phyloP scores from a whole-genome alignment of 2,329 filamentous ascomycete species.

The Xylariaceae sp. region DNA sequence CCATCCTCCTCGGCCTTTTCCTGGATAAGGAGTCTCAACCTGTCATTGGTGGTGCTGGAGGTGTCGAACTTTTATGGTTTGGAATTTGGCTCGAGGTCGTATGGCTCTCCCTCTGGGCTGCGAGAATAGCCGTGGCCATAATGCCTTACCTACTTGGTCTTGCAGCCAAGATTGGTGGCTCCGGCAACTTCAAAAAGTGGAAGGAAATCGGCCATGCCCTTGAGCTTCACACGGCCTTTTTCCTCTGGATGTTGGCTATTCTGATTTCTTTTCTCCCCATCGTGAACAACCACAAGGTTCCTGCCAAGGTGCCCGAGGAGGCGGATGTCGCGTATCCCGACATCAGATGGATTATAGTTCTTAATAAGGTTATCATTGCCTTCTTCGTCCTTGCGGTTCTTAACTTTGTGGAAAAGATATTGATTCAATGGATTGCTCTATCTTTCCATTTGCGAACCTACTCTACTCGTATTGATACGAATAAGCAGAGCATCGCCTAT shows the following conservation, averaged over 20 bases:
- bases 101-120: constrained; percentile 87
- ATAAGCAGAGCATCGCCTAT: constrained; percentile 78
- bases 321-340: constrained; percentile 45
- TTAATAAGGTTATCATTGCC: constrained; percentile 82
- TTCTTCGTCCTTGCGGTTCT: constrained; percentile 75
- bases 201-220: constrained; percentile 80
- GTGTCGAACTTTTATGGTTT: constrained; percentile 82
- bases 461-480: constrained; percentile 82
- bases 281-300: constrained; percentile 56
- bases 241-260: constrained; percentile 87
- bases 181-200: constrained; percentile 91
- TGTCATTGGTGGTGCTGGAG: constrained; percentile 62
- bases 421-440: constrained; percentile 91
- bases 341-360: constrained; percentile 66
- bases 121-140: constrained; percentile 48
- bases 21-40: constrained; percentile 39
- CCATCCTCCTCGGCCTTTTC: constrained; percentile 61
- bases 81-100: constrained; percentile 92
- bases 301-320: constrained; percentile 26
- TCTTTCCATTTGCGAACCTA: constrained; percentile 92
- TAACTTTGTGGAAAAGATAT: constrained; percentile 87
- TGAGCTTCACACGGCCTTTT: constrained; percentile 79
- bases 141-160: constrained; percentile 43
- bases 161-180: constrained; percentile 67
- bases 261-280: constrained; percentile 83